Conservation (phyloP, 345 rosid species). For the Cardiospermum halicacabum region DNA sequence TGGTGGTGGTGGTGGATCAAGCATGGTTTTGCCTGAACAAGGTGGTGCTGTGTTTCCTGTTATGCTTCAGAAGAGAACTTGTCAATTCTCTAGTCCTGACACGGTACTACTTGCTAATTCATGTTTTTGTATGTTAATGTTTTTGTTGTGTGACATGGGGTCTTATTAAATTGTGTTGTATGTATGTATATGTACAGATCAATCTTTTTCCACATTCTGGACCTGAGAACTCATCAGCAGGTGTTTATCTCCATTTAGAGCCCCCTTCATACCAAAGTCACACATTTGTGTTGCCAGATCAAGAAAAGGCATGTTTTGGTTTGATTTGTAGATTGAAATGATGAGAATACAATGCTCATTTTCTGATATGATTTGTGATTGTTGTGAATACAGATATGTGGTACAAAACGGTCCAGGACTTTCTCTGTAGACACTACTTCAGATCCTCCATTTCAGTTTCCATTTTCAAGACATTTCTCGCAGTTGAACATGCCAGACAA, state of each 20-base stretch:
- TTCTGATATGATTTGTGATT: conserved; percentile 8
- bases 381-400: conserved; percentile 25
- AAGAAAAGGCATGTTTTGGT: conserved; percentile 53
- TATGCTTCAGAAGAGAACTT: conserved; percentile 28
- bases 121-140: background rate
- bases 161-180: background rate
- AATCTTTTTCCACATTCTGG: conserved; percentile 22
- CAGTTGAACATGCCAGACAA: conserved; percentile 14
- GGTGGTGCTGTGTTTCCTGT: conserved; percentile 31
- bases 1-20: conserved; percentile 24
- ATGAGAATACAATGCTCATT: conserved; percentile 1
- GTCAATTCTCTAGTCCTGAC: conserved; percentile 25
- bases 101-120: conserved; percentile 26
- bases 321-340: background rate
- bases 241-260: conserved; percentile 35
- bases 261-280: conserved; percentile 62
- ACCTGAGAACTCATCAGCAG: conserved; percentile 25
- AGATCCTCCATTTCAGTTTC: conserved; percentile 17
- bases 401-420: conserved; percentile 39
- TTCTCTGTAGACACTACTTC: conserved; percentile 24
- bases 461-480: conserved; percentile 13
- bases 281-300: conserved; percentile 26
- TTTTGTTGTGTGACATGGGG: background rate
- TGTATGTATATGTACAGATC: too few relatives aligned
- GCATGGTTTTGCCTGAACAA: conserved; percentile 20